Evolutionary conservation across 1,284 basidiomycete genomes (phyloP), one percentile per base, ranked within the genome.

Genomic region (Cutaneotrichosporon arboriforme): DNA sequence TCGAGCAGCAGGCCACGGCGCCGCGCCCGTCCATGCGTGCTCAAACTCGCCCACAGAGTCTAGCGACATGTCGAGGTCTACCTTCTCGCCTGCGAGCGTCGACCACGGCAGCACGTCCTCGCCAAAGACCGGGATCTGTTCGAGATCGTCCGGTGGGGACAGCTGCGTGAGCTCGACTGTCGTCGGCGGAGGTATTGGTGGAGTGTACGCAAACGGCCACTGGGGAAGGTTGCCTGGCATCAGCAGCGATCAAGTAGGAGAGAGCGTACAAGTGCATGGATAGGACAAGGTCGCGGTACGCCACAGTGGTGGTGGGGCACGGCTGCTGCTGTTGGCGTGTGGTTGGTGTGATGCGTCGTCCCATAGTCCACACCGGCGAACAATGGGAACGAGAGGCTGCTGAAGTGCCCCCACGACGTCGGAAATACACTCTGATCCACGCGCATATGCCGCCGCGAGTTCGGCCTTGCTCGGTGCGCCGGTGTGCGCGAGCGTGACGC

Each of bases 21-120:
- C 9, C 8, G 58, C 58, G 0, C 40, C 21, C 14, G 22, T 31
- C 68, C 68, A 70, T 4, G 31, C 15, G 1, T 17, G 10, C 21
- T 60, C 58, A 34, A 70, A 70, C 15, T 65, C 66, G 21, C 50
- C 37, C 1, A 69, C 47, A 8, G 52, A 38, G 35, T 64, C 58
- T 13, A 60, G 36, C 1, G 33, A 33, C 0, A 63, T 35, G 34
- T 63, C 55, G n/a, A 41, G 31, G 38, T 55, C 45, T 4, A 21
- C 15, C 22, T 52, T 50, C 7, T 22, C 48, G n/a, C n/a, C 21
- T 2, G n/a, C 17, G 4, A 9, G n/a, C 10, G 45, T 22, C 2
- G 41, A 44, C 56, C 56, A 58, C 8, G 36, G 31, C 12, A 22
- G 42, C 0, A 49, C 13, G 12, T 47, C 45, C 17, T 43, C 35